Base-by-base conservation (phyloP, 1,284 basidiomycete species). In the Boletellus deceptivus region DNA sequence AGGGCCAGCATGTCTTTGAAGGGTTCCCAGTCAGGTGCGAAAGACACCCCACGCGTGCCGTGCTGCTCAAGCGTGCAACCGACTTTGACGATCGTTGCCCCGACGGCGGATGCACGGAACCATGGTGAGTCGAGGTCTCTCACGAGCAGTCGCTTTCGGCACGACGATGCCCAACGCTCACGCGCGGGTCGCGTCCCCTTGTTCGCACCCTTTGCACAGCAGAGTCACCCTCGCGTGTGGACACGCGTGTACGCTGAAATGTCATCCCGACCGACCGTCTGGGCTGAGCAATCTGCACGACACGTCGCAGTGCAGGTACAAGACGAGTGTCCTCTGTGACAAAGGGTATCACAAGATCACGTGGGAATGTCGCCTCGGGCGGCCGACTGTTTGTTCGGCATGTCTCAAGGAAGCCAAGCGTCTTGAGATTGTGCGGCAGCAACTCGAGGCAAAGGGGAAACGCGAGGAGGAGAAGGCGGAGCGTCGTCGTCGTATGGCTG, bases 81-180 rank as follows among this genome's bases (percentile, higher is more conserved):
- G 76, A 84, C 6, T 86, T 86, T 44, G 76, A 82, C 6, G 49
- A 50, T 2, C 56, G 73, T 16, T 76, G 72, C 57, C 84, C 82
- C 0, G 79, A 83, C 42, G 84, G 84, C 5, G 84, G 84, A 2
- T 86, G 84, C 49, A 65, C 54, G 6, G 70, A 75, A 52, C 72
- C 74, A 20, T 85, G 83, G 84, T 83, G 63, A 47, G 70, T 49
- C 3, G 0, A 4, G 1, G 16, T 6, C 6, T 10, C 8, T 29
- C 8, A 13, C 10, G 4, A 31, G 29, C 3, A 31, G 11, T 13
- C 2, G 29, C 29, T 8, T 8, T 8, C 8, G 1, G 8, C 25
- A 11, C 11, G 13, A 3, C 4, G 29, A 31, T 5, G 3, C 11
- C 29, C 3, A 31, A 9, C 3, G 6, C 31, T 35, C 17, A 37